Evolutionary conservation across 176 grass and related monocot species (phyloP).

Genomic region (Musa troglodytarum): DNA sequence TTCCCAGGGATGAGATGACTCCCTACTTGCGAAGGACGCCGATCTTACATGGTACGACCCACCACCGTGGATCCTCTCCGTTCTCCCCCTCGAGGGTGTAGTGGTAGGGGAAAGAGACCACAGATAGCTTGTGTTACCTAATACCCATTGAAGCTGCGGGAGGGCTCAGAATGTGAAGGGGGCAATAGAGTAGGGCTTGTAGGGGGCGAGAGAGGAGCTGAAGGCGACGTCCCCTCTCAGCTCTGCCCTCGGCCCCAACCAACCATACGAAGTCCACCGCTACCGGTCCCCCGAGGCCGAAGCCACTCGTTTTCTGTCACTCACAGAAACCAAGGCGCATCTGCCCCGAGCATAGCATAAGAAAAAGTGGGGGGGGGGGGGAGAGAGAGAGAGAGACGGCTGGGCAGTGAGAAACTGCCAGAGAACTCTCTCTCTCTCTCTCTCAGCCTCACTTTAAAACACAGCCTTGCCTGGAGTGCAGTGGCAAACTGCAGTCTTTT

Average conservation of each 20-base stretch:
- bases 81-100: too few species aligned
- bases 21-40: background rate
- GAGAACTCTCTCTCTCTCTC: constrained; percentile 56
- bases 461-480: constrained; percentile 27
- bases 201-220: constrained; percentile 1
- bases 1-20: too few species aligned
- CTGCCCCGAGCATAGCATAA: constrained; percentile 15
- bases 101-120: too few species aligned
- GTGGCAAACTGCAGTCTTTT: constrained; percentile 54
- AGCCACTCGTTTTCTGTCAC: constrained; percentile 31
- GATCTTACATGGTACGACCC: background rate
- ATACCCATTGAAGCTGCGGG: background rate
- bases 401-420: constrained; percentile 64
- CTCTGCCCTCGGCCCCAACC: constrained; percentile 6
- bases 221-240: constrained; percentile 25
- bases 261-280: constrained; percentile 4
- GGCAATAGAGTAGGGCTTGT: background rate
- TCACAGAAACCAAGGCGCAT: constrained; percentile 47
- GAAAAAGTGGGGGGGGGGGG: background rate
- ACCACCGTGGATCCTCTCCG: too few species aligned
- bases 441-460: constrained; percentile 1
- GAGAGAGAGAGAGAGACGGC: constrained; percentile 93
- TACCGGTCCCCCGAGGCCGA: constrained; percentile 7
- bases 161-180: background rate
- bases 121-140: too few species aligned